phyloP scores from a whole-genome alignment of 352 stramenopile genomes.

The Globisporangium megalacanthum region DNA sequence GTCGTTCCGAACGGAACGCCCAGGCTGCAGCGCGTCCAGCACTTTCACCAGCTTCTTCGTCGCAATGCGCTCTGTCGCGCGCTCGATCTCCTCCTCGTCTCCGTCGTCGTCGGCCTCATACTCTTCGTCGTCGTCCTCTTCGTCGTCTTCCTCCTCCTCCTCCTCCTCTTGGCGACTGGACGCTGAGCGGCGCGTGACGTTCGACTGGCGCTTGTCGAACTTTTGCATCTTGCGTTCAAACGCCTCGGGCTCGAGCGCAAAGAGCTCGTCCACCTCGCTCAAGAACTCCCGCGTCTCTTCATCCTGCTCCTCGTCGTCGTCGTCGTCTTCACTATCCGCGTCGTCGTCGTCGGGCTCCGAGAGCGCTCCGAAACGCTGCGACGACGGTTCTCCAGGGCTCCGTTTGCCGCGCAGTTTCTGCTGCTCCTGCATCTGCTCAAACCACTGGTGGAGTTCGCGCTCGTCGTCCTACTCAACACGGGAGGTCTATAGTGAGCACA shows the following conservation, averaged over 20 bases:
- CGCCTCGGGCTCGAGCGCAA: slow-evolving; percentile 43
- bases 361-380: slow-evolving; percentile 21
- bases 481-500: neutral
- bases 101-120: slow-evolving; percentile 17
- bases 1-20: slow-evolving; percentile 32
- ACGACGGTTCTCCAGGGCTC: slow-evolving; percentile 7
- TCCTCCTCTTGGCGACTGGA: neutral
- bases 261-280: slow-evolving; percentile 66
- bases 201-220: slow-evolving; percentile 34
- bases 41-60: slow-evolving; percentile 69
- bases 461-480: slow-evolving; percentile 20
- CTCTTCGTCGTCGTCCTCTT: slow-evolving; percentile 2
- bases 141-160: slow-evolving; percentile 10
- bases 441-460: slow-evolving; percentile 42
- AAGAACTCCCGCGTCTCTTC: slow-evolving; percentile 63
- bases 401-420: slow-evolving; percentile 15
- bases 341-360: slow-evolving; percentile 19
- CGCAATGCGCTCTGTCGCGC: slow-evolving; percentile 57
- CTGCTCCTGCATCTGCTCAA: slow-evolving; percentile 38
- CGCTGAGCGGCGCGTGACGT: slow-evolving; percentile 8
- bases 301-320: slow-evolving; percentile 30
- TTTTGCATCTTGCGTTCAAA: slow-evolving; percentile 61
- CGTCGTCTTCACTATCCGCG: slow-evolving; percentile 16
- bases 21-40: slow-evolving; percentile 54
- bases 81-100: slow-evolving; percentile 45